Base-by-base conservation (phyloP, 2,329 filamentous ascomycete species). In the Ascocoryne sarcoides region DNA sequence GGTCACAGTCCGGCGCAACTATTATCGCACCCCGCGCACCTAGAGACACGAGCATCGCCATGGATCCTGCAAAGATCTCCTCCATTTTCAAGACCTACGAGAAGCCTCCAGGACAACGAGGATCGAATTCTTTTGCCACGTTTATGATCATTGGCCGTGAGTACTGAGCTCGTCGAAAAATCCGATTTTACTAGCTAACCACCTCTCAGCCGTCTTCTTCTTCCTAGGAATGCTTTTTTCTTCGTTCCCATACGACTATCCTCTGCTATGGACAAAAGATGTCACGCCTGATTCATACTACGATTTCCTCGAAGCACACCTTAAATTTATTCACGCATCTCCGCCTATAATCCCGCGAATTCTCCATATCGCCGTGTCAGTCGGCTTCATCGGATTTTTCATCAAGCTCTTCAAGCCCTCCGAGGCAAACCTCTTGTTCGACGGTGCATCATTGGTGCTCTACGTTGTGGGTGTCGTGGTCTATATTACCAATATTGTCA, bases 191-290 rank as follows among this genome's bases (percentile, higher is more conserved):
- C 37, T 19, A 30, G 9, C 29, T 28, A 44, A 45, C 44, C 32
- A 52, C 39, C 36, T 18, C 20, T 28, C 55, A 89, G 84, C 84
- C 49, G 88, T 84, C 51, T 95, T 86, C 65, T 98, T 98, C 76
- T 95, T 96, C 76, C 83, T 98, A 50, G 92, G 92, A 55, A 88
- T 96, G 63, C 82, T 98, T 65, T 98, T 96, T 75, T 88, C 88
- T 55, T 80, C 82, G 48, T 93, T 96, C 65, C 89, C 92, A 46
- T 98, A 96, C 71, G 92, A 93, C 71, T 92, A 87, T 68, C 83
- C 86, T 45, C 80, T 92, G 48, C 82, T 93, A 39, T 93, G 86
- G 75, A 82, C 81, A 37, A 76, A 77, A 20, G 78, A 75, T 31
- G 71, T 70, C 40, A 70, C 84, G 39, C 71, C 75, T 45, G 69